A percentile compares a stretch with the other conserved stretches of the same genome.
phyloP scores from a whole-genome alignment of 345 rosid species.

The Bruguiera gymnorhiza region DNA sequence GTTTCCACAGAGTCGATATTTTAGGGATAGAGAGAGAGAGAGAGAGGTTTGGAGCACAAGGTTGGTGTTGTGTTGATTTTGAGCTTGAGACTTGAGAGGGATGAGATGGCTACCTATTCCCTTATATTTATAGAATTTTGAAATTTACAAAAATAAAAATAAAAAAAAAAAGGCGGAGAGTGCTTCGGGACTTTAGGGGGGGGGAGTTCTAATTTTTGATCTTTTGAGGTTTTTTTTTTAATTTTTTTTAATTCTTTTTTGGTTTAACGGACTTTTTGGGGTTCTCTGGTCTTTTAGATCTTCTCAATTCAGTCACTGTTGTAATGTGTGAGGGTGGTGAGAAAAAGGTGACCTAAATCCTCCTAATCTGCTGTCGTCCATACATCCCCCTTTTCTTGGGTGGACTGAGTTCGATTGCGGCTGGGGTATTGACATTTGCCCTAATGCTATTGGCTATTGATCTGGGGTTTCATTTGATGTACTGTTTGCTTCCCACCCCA shows the following conservation, averaged over 20 bases:
- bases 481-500: conserved; percentile 28
- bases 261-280: not conserved
- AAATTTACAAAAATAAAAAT: no score
- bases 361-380: conserved; percentile 36
- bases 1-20: not conserved
- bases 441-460: not conserved
- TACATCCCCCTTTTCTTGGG: conserved; percentile 24
- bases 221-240: no score
- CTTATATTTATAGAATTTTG: no score
- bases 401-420: conserved; percentile 10
- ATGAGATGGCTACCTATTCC: no score
- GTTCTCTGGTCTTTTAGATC: not conserved
- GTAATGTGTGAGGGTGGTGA: conserved; percentile 18
- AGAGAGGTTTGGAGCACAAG: not conserved
- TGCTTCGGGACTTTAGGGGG: no score
- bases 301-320: not conserved
- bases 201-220: no score
- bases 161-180: no score
- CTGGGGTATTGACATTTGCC: conserved; percentile 27
- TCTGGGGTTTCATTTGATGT: conserved; percentile 25
- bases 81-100: not conserved
- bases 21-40: not conserved
- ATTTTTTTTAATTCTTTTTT: not conserved
- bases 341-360: conserved; percentile 60
- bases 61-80: not conserved